These are phyloP conservation scores for Acanthochlamys bracteata DNA, from an alignment of 106 monocot genomes.

Conservation along the genomic window DNA sequence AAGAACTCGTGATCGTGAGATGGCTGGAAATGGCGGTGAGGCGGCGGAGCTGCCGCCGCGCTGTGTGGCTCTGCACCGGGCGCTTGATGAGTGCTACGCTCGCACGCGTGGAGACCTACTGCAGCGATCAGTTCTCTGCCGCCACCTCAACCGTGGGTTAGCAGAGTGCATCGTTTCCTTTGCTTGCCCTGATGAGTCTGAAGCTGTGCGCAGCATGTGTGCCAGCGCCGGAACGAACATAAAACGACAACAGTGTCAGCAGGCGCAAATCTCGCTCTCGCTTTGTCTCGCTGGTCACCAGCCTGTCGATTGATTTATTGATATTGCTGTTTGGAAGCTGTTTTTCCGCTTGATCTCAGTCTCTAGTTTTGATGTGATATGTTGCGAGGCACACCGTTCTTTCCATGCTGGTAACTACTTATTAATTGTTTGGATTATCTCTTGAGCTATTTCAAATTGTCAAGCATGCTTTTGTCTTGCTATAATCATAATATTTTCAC, in stretches of 20 bases:
- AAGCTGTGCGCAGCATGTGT: slow-evolving; percentile 66
- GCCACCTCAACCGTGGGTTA: slow-evolving; percentile 70
- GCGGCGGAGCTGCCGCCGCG: slow-evolving; percentile 15
- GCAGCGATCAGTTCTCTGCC: slow-evolving; percentile 42
- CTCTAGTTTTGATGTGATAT: too few relatives aligned
- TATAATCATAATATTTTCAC: too few relatives aligned
- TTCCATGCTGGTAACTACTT: too few relatives aligned
- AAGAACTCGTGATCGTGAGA: background rate
- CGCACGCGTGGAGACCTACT: slow-evolving; percentile 16
- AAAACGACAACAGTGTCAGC: slow-evolving; percentile 32
- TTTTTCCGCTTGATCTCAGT: too few relatives aligned
- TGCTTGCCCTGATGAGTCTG: slow-evolving; percentile 60
- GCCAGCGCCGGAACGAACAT: slow-evolving; percentile 48
- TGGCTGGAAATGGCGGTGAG: background rate
- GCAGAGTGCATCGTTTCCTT: slow-evolving; percentile 68
- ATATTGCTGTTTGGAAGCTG: too few relatives aligned
- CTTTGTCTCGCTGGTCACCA: slow-evolving; percentile 28
- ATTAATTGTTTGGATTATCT: too few relatives aligned
- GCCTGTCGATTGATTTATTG: background rate
- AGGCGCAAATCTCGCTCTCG: slow-evolving; percentile 27
- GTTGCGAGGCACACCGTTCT: too few relatives aligned
- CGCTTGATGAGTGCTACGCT: slow-evolving; percentile 57
- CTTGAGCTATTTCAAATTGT: too few relatives aligned
- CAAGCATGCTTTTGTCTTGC: too few relatives aligned
- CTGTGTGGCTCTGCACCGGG: slow-evolving; percentile 31